Base-by-base conservation (phyloP, 2,329 filamentous ascomycete species). In the Penicillium sp. region DNA sequence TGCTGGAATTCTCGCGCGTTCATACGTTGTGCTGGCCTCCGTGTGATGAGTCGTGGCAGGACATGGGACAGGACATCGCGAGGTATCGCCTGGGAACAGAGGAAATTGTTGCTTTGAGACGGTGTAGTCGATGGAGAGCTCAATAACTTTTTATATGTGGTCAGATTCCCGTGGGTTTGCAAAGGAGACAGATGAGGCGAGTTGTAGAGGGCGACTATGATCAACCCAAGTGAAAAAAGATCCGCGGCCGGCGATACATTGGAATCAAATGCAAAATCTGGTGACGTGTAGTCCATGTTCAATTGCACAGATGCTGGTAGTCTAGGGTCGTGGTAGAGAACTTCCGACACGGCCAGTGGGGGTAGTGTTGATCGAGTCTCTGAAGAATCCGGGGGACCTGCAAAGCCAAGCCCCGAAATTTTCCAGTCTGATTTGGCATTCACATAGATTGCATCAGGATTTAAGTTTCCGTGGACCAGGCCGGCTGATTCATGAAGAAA, bases 361-460 rank as follows among this genome's bases (percentile, higher is more conserved):
- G 84, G 79, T 42, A 95, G 82, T 4, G 88, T 85, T 3, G 88
- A 86, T 39, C 84, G 77, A 56, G 86, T 84, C 27, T 82, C 84
- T 18, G 86, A 87, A 59, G 81, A 80, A 58, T 90, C 86, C 42
- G 88, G 82, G 11, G 90, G 87, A 39, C 87, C 87, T 65, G 86
- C 88, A 67, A 96, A 98, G 0, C 86, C 82, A 35, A 98, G 78
- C n/a, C 91, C 93, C 59, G 90, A 91, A 52, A 98, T 88, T 68
- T 98, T 98, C 93, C 93, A 98, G 69, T 98, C 93, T 41, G 88
- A 95, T 81, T 98, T 98, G 36, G 88, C 82, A 71, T 98, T 98
- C 68, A 98, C 83, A 56, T 95, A 85, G 55, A 98, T 83, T 13
- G 90, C 88, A 55, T 97, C 91, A 0, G 93, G 93, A 0, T 90